Evolutionary conservation across 2,329 filamentous ascomycete species (phyloP).

Genomic region (Talaromyces sp.): DNA sequence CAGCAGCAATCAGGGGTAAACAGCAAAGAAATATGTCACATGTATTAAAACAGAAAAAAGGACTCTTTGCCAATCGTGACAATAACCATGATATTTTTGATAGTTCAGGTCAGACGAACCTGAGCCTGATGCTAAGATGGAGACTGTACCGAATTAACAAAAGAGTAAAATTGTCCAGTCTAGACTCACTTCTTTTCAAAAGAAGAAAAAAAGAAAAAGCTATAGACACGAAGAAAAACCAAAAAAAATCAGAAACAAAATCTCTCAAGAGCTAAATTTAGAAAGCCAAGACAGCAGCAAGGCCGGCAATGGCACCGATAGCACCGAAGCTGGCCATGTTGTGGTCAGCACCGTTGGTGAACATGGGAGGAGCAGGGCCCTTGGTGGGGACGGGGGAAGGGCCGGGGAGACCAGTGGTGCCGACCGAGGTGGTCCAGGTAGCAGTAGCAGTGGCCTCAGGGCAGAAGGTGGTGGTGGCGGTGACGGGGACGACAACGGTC

Average conservation of each 20-base stretch:
- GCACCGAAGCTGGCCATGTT: slow-evolving; percentile 30
- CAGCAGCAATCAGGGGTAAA: neutral
- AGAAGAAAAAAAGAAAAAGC: neutral
- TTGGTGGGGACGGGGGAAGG: slow-evolving; percentile 8
- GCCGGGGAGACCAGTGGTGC: slow-evolving; percentile 11
- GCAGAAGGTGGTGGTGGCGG: neutral
- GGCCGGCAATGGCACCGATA: slow-evolving; percentile 27
- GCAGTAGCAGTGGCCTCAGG: neutral
- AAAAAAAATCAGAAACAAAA: slow-evolving; percentile 5
- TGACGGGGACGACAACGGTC: slow-evolving; percentile 3
- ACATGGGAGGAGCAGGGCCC: slow-evolving; percentile 15
- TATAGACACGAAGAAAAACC: neutral
- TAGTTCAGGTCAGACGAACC: neutral
- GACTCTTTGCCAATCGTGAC: neutral
- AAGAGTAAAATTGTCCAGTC: neutral
- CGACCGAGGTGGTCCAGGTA: slow-evolving; percentile 13
- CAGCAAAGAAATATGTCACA: neutral
- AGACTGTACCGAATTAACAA: neutral
- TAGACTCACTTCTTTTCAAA: neutral
- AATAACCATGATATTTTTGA: neutral
- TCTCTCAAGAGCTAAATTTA: slow-evolving; percentile 16
- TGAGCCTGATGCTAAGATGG: neutral
- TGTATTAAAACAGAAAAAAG: neutral
- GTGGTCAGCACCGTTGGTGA: slow-evolving; percentile 29
- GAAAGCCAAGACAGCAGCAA: slow-evolving; percentile 30